These are phyloP conservation scores for Mycena capillaripes DNA, from an alignment of 768 basidiomycete species.

Conservation along the genomic window DNA sequence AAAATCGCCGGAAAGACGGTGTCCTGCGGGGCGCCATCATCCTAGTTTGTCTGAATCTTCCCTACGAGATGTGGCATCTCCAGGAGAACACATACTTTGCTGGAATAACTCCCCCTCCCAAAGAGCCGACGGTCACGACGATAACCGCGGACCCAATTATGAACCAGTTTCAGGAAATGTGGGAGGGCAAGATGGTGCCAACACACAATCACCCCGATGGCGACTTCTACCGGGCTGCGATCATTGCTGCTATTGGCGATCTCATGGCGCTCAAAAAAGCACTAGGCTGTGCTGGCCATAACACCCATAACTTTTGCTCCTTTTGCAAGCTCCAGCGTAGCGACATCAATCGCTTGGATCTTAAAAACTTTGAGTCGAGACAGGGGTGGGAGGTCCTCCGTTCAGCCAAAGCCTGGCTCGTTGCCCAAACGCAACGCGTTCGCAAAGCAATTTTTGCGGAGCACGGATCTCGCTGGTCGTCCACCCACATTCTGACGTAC, in stretches of 20 bases:
- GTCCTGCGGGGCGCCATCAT: conserved; percentile 33
- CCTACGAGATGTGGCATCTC: conserved; percentile 36
- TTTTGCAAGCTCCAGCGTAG: conserved; percentile 26
- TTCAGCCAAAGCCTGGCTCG: conserved; percentile 30
- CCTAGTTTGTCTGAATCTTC: conserved; percentile 43
- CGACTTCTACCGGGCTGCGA: conserved; percentile 24
- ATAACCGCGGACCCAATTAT: conserved; percentile 17
- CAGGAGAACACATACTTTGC: conserved; percentile 38
- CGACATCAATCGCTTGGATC: conserved; percentile 33
- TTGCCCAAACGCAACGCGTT: neutral
- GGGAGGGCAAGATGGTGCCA: conserved; percentile 14
- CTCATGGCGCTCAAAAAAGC: conserved; percentile 32
- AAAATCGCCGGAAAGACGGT: conserved; percentile 33
- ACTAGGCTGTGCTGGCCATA: conserved; percentile 29
- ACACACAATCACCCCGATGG: conserved; percentile 33
- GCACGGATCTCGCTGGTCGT: neutral
- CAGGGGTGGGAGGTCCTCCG: neutral
- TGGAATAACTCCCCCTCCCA: conserved; percentile 37
- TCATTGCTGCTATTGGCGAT: conserved; percentile 36
- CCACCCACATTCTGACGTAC: neutral
- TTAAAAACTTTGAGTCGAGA: neutral
- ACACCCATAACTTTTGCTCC: conserved; percentile 35
- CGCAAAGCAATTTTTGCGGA: neutral
- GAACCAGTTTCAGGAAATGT: conserved; percentile 24
- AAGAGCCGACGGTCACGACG: conserved; percentile 25